Evolutionary conservation across 2,329 filamentous ascomycete genomes (phyloP).

Genomic region (Ceratocystis cubensis): DNA sequence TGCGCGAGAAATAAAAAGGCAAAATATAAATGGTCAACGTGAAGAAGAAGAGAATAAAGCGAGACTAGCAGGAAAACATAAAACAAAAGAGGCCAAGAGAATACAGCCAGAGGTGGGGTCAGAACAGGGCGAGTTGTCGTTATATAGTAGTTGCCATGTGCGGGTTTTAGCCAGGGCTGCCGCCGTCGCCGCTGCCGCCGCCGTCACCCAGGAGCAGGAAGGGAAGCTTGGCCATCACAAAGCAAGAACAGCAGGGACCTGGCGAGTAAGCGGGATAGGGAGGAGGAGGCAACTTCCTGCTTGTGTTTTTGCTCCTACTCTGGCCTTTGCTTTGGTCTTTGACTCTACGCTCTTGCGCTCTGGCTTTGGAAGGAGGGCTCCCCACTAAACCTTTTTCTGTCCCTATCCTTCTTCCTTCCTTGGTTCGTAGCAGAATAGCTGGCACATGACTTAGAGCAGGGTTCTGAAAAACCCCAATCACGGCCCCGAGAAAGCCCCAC

Average conservation of each 20-base stretch:
- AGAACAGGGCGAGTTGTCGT: background rate
- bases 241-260: background rate
- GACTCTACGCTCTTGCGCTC: background rate
- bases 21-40: background rate
- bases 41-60: background rate
- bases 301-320: background rate
- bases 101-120: background rate
- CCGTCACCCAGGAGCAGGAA: background rate
- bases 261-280: background rate
- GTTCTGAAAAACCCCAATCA: background rate
- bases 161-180: background rate
- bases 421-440: background rate
- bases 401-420: background rate
- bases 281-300: background rate
- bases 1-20: background rate
- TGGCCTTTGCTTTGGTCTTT: background rate
- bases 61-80: background rate
- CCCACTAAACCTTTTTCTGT: background rate
- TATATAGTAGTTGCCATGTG: background rate
- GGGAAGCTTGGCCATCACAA: background rate
- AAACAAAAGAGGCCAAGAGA: background rate
- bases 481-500: slow-evolving; percentile 1
- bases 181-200: slow-evolving; percentile 1
- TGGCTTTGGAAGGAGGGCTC: background rate
- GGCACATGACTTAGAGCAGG: background rate